phyloP scores from a whole-genome alignment of 2,329 filamentous ascomycete genomes.

The Trichophyton mentagrophytes region DNA sequence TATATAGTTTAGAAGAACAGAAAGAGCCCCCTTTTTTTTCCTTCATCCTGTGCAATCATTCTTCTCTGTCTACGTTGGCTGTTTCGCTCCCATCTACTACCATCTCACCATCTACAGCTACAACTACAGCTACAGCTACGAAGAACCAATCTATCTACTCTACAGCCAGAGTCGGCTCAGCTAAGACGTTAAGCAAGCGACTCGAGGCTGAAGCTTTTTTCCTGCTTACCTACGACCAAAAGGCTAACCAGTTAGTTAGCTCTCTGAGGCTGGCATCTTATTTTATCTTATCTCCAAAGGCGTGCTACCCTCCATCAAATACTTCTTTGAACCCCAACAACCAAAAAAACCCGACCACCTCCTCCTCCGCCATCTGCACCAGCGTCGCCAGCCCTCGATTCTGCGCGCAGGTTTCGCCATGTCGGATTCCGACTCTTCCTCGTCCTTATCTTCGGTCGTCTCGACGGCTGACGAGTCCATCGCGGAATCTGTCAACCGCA shows the following conservation, averaged over 20 bases:
- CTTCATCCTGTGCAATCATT: background rate
- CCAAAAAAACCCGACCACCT: conserved; percentile 15
- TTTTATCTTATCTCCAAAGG: background rate
- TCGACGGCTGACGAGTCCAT: conserved; percentile 46
- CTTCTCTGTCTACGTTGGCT: background rate
- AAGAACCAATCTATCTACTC: background rate
- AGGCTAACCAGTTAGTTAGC: background rate
- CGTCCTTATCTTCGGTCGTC: conserved; percentile 46
- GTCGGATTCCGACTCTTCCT: conserved; percentile 42
- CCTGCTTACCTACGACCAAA: background rate
- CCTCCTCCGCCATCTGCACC: conserved; percentile 20
- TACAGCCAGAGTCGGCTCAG: background rate
- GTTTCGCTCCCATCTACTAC: background rate
- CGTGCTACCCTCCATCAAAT: conserved; percentile 6
- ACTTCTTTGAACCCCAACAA: conserved; percentile 12
- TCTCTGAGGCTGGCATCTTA: background rate
- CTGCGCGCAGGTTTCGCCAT: conserved; percentile 22
- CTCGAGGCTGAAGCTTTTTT: background rate
- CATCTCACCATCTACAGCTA: background rate
- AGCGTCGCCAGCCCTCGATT: conserved; percentile 9
- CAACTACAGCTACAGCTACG: background rate
- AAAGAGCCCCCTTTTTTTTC: background rate
- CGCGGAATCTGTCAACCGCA: conserved; percentile 29
- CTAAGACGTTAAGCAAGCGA: background rate
- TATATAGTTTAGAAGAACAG: background rate